phyloP scores from a whole-genome alignment of 495 filamentous ascomycete species.

The Hypoxylon lienhwacheense region DNA sequence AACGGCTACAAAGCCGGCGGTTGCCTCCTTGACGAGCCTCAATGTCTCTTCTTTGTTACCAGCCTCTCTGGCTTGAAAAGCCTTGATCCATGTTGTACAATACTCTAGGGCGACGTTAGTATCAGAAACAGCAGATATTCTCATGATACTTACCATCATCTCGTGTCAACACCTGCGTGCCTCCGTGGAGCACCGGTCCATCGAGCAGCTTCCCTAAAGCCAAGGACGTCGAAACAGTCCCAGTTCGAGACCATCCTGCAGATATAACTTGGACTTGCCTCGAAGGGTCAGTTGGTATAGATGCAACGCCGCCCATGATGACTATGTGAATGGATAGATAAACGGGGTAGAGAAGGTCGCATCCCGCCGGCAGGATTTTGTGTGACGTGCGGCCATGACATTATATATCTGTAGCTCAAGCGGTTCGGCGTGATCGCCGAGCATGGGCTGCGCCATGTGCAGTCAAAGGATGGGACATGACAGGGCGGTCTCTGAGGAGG shows the following conservation, averaged over 20 bases:
- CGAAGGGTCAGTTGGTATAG: conserved; percentile 39
- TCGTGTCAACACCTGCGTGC: conserved; percentile 38
- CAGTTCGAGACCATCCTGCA: conserved; percentile 55
- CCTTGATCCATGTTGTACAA: conserved; percentile 35
- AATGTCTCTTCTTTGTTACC: conserved; percentile 31
- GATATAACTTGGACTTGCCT: conserved; percentile 51
- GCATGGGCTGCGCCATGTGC: too few relatives aligned
- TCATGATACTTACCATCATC: conserved; percentile 32
- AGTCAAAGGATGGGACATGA: too few relatives aligned
- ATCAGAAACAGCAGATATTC: neutral
- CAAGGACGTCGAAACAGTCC: conserved; percentile 51
- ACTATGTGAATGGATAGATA: too few relatives aligned
- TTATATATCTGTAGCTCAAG: too few relatives aligned
- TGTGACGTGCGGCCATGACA: too few relatives aligned
- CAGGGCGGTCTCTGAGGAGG: too few relatives aligned
- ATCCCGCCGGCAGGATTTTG: too few relatives aligned
- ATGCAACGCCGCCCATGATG: conserved; percentile 39
- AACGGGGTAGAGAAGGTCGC: too few relatives aligned
- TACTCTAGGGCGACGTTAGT: conserved; percentile 27
- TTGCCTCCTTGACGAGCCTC: conserved; percentile 35
- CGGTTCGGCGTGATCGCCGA: too few relatives aligned
- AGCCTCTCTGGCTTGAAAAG: conserved; percentile 31
- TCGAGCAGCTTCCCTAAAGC: conserved; percentile 52
- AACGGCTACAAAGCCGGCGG: conserved; percentile 40
- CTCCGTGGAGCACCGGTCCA: conserved; percentile 45